Evolutionary conservation across 495 filamentous ascomycete species (phyloP).

Genomic region (Parathielavia hyrcaniae): DNA sequence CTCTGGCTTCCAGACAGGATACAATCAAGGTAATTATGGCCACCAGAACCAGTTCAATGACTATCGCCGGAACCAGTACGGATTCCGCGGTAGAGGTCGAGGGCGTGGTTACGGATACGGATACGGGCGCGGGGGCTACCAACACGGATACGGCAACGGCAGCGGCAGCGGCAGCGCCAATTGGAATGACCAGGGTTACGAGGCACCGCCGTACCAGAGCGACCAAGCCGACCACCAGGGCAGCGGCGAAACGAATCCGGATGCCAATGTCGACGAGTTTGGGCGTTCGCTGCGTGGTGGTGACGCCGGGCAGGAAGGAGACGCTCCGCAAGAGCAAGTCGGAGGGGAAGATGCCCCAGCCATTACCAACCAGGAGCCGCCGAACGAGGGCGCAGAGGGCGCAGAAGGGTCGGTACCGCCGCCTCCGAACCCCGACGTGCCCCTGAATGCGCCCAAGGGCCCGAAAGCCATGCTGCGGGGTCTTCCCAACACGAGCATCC

Average conservation of each 20-base stretch:
- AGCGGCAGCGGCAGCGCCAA: constrained; percentile 21
- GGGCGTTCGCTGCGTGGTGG: constrained; percentile 42
- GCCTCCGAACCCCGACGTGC: constrained; percentile 40
- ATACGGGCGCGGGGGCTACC: constrained; percentile 45
- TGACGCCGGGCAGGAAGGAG: constrained; percentile 21
- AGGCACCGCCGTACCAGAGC: constrained; percentile 20
- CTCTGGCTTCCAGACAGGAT: constrained; percentile 61
- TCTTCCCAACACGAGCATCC: constrained; percentile 65
- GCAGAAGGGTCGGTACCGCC: constrained; percentile 6
- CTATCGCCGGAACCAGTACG: constrained; percentile 48
- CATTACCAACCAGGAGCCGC: constrained; percentile 4
- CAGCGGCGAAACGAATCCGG: constrained; percentile 15
- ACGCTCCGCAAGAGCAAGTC: background rate
- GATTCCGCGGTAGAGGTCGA: constrained; percentile 56
- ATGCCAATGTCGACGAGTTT: constrained; percentile 48
- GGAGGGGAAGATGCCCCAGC: constrained; percentile 20
- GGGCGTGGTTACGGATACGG: constrained; percentile 54
- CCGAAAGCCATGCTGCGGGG: constrained; percentile 91
- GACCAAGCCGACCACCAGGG: constrained; percentile 17
- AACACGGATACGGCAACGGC: constrained; percentile 24
- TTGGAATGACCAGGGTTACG: constrained; percentile 29
- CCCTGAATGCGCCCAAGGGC: constrained; percentile 71
- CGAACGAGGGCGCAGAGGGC: constrained; percentile 3
- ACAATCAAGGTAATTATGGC: constrained; percentile 59
- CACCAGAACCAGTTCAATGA: constrained; percentile 56